phyloP scores from a whole-genome alignment of 179 eudicot genomes.

The Amaranthus tricolor region DNA sequence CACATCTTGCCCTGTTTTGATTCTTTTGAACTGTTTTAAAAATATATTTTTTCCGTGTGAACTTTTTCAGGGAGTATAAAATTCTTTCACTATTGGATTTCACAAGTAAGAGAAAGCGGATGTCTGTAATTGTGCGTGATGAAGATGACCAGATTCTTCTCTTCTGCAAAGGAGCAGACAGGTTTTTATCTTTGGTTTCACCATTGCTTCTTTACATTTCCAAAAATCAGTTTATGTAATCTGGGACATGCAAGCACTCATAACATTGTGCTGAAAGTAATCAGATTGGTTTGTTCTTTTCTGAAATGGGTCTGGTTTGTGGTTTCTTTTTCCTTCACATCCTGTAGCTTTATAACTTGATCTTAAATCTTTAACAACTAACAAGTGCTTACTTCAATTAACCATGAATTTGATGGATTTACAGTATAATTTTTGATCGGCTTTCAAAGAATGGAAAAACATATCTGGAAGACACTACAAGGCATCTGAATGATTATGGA shows the following conservation, averaged over 20 bases:
- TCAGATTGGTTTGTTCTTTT: neutral
- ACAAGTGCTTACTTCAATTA: neutral
- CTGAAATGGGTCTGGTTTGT: neutral
- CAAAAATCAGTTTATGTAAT: neutral
- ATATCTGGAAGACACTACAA: constrained; percentile 64
- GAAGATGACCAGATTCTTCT: constrained; percentile 85
- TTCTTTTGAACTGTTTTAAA: neutral
- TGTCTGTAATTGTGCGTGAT: constrained; percentile 79
- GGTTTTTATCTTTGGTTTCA: constrained; percentile 37
- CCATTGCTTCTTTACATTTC: constrained; percentile 14
- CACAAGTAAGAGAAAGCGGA: constrained; percentile 93
- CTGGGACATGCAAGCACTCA: neutral
- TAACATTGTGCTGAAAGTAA: neutral
- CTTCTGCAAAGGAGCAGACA: constrained; percentile 96
- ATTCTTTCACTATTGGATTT: constrained; percentile 81
- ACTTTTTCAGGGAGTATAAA: constrained; percentile 71
- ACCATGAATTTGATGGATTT: constrained; percentile 12
- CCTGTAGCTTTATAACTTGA: neutral
- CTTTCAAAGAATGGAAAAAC: constrained; percentile 71
- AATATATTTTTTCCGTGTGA: neutral
- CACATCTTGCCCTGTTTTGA: constrained; percentile 4
- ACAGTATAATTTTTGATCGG: constrained; percentile 90
- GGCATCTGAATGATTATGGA: constrained; percentile 90
- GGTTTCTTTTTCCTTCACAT: neutral
- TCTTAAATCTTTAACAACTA: neutral